Evolutionary conservation across 2,329 filamentous ascomycete genomes (phyloP), one percentile per base, ranked within the genome.

Genomic region (Sclerotinia minor): DNA sequence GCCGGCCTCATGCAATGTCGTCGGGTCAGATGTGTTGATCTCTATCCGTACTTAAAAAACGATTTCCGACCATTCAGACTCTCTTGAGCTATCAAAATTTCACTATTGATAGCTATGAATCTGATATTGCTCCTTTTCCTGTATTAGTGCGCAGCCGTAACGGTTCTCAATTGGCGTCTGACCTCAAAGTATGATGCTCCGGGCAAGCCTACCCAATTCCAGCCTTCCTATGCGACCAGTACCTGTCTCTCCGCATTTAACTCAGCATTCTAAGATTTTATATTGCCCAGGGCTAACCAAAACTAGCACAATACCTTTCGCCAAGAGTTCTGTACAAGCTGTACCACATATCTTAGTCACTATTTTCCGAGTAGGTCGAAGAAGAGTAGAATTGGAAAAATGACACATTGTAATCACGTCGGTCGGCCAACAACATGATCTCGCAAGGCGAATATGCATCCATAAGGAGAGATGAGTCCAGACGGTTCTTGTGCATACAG

Each of bases 281-380:
- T 50, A 38, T 50, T 19, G n/a, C 50, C 29, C 8, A 50, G 24
- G 45, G 59, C 29, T 35, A n/a, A 50, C 58, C 38, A 38, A 24
- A 50, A 5, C n/a, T 52, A 5, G 45, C 50, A 50, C 59, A 50
- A 21, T n/a, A 50, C 38, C 8, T 26, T 41, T 63, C 29, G 59
- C 59, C 59, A 41, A 63, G 45, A 13, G n/a, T 50, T 41, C 59
- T 50, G 59, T 45, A n/a, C 47, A 50, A 63, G 13, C 29, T 50
- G 45, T 50, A 38, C 29, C 19, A 63, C 59, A 24, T n/a, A 35
- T 11, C 19, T 17, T 38, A 19, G 32, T 45, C 59, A 50, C 45
- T 63, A 26, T 32, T 32, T 24, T 38, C 21, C 50, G 32, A 47
- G 21, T 50, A 26, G 15, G 17, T 15, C 4, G 35, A 26, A 63